These are phyloP conservation scores for Phytophthora brassicae DNA, from an alignment of 352 stramenopile genomes.

Conservation along the genomic window DNA sequence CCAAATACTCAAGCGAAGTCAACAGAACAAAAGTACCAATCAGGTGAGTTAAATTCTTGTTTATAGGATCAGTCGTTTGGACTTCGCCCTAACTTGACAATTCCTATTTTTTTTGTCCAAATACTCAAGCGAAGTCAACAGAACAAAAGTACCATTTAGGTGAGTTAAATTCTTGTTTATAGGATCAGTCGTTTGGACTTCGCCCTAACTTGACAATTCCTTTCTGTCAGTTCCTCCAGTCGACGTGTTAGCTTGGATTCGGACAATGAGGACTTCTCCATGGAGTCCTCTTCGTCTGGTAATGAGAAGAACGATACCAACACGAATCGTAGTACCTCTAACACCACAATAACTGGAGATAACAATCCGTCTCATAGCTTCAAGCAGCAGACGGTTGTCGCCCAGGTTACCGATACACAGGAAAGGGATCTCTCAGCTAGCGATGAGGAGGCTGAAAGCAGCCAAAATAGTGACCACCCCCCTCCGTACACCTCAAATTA, in stretches of 20 bases:
- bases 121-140: conserved; percentile 48
- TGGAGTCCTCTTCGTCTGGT: conserved; percentile 31
- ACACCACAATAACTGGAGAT: background rate
- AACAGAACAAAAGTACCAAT: conserved; percentile 13
- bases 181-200: background rate
- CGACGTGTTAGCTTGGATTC: conserved; percentile 49
- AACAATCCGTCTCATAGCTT: background rate
- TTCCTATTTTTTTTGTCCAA: conserved; percentile 66
- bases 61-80: too few species aligned
- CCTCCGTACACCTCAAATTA: background rate
- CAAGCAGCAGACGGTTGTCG: background rate
- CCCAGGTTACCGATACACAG: background rate
- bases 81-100: conserved; percentile 1
- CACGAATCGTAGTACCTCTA: too few species aligned
- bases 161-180: background rate
- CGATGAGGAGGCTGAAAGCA: conserved; percentile 5
- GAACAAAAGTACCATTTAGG: conserved; percentile 11
- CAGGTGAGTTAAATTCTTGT: conserved; percentile 3
- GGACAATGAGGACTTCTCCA: conserved; percentile 55
- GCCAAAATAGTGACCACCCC: conserved; percentile 1
- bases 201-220: conserved; percentile 4
- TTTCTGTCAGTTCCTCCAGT: background rate
- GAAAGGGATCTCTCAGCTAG: background rate
- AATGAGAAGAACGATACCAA: conserved; percentile 5
- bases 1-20: conserved; percentile 61